These are phyloP conservation scores for Trichosporon asahii DNA, from an alignment of 1,284 basidiomycete species.

Conservation along the genomic window DNA sequence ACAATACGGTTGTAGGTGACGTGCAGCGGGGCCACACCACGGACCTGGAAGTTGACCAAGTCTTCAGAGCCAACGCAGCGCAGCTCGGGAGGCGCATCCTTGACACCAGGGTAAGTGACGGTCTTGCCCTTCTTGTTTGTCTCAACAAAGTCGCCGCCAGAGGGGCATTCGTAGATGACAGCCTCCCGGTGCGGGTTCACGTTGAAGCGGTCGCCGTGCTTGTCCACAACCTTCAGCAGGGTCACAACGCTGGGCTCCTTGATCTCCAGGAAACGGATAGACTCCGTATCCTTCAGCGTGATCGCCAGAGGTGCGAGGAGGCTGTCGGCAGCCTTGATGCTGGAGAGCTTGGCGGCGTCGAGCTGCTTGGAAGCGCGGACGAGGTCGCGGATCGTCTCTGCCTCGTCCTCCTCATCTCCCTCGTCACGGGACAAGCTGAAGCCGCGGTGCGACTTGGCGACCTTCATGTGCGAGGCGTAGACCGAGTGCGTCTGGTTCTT, in stretches of 20 bases:
- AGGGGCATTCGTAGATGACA: constrained; percentile 76
- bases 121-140: constrained; percentile 27
- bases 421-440: constrained; percentile 33
- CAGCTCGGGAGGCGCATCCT: constrained; percentile 47
- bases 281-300: constrained; percentile 58
- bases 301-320: constrained; percentile 27
- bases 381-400: constrained; percentile 52
- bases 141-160: constrained; percentile 52
- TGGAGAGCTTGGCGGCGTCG: constrained; percentile 53
- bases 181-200: constrained; percentile 63
- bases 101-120: constrained; percentile 11
- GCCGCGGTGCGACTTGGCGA: constrained; percentile 24
- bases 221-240: constrained; percentile 69
- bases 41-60: constrained; percentile 63
- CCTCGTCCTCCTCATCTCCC: constrained; percentile 62
- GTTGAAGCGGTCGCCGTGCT: constrained; percentile 62
- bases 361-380: constrained; percentile 28
- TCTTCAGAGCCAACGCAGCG: constrained; percentile 71
- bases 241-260: constrained; percentile 67
- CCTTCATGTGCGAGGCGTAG: constrained; percentile 31
- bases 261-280: constrained; percentile 67
- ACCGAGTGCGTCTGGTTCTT: constrained; percentile 27
- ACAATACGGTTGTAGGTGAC: constrained; percentile 66
- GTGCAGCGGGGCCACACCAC: constrained; percentile 73
- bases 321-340: constrained; percentile 40